Base-by-base conservation (phyloP, 1,284 basidiomycete genomes). In the Marasmius oreades region DNA sequence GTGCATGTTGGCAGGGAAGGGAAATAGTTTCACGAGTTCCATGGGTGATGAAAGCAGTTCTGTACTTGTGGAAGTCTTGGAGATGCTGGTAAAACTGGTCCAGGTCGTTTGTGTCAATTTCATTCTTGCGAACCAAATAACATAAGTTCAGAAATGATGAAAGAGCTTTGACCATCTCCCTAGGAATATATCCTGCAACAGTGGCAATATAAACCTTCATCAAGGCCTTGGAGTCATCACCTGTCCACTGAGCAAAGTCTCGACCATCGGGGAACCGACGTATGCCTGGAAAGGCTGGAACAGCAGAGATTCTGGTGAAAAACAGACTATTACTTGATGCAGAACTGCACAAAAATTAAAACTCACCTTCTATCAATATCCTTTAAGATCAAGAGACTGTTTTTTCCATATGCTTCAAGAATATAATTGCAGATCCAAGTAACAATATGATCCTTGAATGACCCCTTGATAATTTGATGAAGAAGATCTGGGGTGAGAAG, bases 391-490 rank as follows among this genome's bases (percentile, higher is more conserved):
- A 60, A 59, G 1, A 51, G 18, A 2, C 46, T 37, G 1, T 12
- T 16, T 48, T 64, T 50, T 0, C 58, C 59, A 59, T 67, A 43
- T 11, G 20, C 37, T 0, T 48, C 22, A 5, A 43, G 66, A 66
- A 69, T 1, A 44, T 57, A 0, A 68, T 64, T n/a, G n/a, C n/a
- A n/a, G n/a, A n/a, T n/a, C n/a, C n/a, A n/a, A n/a, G n/a, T n/a
- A n/a, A n/a, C n/a, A 2, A 68, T 46, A 42, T 69, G 67, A 50
- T 47, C 45, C 47, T 73, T 73, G 59, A 73, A 72, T 1, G 65
- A 61, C 3, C 70, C 71, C 51, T 71, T 72, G 60, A 72, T 71
- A 10, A 74, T 11, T 53, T 74, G 71, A 56, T 75, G 73, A 0
- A 76, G 64, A 1, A 73, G 62, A 55, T 76, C 71, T 0, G 70